phyloP scores from a whole-genome alignment of 148 eudicot species.

The Persicaria tinctoria region DNA sequence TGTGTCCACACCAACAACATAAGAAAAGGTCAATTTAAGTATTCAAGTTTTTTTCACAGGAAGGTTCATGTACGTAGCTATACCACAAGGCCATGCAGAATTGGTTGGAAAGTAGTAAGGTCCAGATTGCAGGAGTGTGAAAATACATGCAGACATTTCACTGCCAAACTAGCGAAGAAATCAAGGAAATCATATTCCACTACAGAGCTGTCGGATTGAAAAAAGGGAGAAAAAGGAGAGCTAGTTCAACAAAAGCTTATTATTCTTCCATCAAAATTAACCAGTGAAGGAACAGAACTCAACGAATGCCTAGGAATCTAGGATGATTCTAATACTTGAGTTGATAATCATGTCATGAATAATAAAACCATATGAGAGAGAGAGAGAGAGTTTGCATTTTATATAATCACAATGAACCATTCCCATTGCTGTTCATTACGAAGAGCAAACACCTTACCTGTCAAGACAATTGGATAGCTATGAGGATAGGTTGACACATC shows the following conservation, averaged over 20 bases:
- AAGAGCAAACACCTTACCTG: constrained; percentile 43
- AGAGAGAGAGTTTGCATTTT: background rate
- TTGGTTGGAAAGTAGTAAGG: no score
- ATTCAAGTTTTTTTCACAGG: no score
- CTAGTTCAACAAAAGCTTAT: background rate
- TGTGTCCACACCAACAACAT: no score
- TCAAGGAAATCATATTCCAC: no score
- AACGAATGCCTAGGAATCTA: background rate
- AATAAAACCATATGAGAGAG: background rate
- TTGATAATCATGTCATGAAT: background rate
- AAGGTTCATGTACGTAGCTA: no score
- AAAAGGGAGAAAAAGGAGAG: background rate
- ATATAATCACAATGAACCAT: background rate
- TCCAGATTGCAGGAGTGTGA: no score
- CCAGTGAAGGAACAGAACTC: background rate
- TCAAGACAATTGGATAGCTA: constrained; percentile 92
- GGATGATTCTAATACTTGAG: background rate
- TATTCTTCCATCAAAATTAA: constrained; percentile 2
- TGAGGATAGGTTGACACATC: constrained; percentile 70
- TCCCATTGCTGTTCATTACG: background rate
- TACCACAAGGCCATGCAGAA: no score
- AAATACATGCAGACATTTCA: no score
- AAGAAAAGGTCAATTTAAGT: no score
- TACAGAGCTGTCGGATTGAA: no score
- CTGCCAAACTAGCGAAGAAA: no score